A percentile compares a stretch with the other conserved stretches of the same genome.
These are phyloP conservation scores for Cyclotella baltica DNA, from an alignment of 108 stramenopile species.

Conservation along the genomic window DNA sequence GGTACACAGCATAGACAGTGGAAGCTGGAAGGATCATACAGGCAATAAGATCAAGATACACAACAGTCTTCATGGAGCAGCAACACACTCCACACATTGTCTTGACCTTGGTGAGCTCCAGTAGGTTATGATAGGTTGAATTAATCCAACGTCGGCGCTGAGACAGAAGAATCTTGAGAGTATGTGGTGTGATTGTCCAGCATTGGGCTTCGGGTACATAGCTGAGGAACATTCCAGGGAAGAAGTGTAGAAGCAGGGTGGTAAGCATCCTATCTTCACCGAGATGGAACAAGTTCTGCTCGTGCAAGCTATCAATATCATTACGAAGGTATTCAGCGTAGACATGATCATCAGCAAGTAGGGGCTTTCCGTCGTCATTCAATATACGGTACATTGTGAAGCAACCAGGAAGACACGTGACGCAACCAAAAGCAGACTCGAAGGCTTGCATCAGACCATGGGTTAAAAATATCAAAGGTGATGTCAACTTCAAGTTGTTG, in stretches of 20 bases:
- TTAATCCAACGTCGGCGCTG: slow-evolving; percentile 59
- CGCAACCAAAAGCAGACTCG: slow-evolving; percentile 68
- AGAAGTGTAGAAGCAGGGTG: slow-evolving; percentile 46
- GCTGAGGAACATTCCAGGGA: slow-evolving; percentile 45
- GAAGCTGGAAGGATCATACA: slow-evolving; percentile 54
- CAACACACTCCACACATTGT: slow-evolving; percentile 62
- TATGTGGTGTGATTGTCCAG: slow-evolving; percentile 57
- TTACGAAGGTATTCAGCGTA: slow-evolving; percentile 45
- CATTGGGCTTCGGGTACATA: slow-evolving; percentile 54
- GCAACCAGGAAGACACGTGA: slow-evolving; percentile 68
- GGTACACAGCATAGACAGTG: slow-evolving; percentile 53
- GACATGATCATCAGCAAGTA: slow-evolving; percentile 52
- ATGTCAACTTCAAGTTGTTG: too few relatives aligned
- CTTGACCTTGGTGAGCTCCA: slow-evolving; percentile 50
- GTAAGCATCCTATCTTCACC: slow-evolving; percentile 61
- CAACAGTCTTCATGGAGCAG: slow-evolving; percentile 56
- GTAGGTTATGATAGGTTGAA: slow-evolving; percentile 60
- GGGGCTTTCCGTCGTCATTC: slow-evolving; percentile 54
- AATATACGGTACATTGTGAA: slow-evolving; percentile 68
- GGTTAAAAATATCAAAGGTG: too few relatives aligned
- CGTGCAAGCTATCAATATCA: slow-evolving; percentile 51
- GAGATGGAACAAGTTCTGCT: slow-evolving; percentile 57
- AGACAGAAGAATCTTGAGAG: slow-evolving; percentile 48
- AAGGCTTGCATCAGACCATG: too few relatives aligned
- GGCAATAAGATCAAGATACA: slow-evolving; percentile 51